A percentile compares a stretch with the other conserved stretches of the same genome.
These are phyloP conservation scores for Boletellus ananas DNA, from an alignment of 768 basidiomycete species.

Conservation along the genomic window DNA sequence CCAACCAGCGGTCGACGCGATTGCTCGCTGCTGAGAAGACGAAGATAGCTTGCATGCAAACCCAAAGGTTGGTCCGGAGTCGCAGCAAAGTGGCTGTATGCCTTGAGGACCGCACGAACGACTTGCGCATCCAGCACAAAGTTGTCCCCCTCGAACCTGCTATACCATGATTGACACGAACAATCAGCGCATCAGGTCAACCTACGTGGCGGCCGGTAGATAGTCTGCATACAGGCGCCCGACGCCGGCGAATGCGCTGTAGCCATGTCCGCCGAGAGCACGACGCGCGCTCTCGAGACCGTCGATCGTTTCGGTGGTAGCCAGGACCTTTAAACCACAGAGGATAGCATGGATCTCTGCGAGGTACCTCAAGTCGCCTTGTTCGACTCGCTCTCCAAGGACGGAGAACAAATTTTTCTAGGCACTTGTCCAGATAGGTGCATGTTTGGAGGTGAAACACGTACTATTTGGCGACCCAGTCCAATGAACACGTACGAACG, in stretches of 20 bases:
- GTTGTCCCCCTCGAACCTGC: conserved; percentile 76
- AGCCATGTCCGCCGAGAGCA: conserved; percentile 77
- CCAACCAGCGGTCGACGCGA: conserved; percentile 17
- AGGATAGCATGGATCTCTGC: conserved; percentile 70
- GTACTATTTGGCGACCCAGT: conserved; percentile 57
- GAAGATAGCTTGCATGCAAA: conserved; percentile 44
- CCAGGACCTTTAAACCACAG: conserved; percentile 64
- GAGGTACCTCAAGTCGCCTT: conserved; percentile 59
- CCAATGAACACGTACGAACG: conserved; percentile 67
- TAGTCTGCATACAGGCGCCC: conserved; percentile 63
- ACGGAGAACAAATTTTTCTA: conserved; percentile 49
- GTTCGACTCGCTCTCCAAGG: conserved; percentile 46
- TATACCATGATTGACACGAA: not conserved
- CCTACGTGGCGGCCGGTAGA: conserved; percentile 61
- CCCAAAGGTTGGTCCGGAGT: conserved; percentile 7
- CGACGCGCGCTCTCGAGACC: conserved; percentile 65
- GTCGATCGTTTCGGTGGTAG: conserved; percentile 46
- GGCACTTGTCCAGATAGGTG: not conserved
- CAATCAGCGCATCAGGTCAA: conserved; percentile 1
- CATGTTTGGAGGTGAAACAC: conserved; percentile 8
- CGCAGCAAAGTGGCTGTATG: conserved; percentile 44
- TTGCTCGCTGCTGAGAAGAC: conserved; percentile 37
- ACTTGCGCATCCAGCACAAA: conserved; percentile 74
- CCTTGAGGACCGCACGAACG: conserved; percentile 65
- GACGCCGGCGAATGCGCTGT: conserved; percentile 63